Base-by-base conservation (phyloP, 768 basidiomycete species). In the Psilocybe sp. region DNA sequence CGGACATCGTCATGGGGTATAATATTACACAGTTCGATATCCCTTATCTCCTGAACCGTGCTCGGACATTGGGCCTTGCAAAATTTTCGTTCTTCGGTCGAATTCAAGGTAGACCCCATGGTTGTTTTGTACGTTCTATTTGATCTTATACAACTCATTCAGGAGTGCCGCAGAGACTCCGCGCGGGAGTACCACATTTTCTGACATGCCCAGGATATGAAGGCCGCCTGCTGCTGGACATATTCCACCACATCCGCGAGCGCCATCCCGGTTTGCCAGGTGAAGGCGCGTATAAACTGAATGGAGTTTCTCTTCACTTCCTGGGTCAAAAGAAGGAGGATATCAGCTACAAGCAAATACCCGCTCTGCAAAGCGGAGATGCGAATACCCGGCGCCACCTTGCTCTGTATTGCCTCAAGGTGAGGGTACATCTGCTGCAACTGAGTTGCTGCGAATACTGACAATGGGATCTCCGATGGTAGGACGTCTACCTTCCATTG, bases 401-500 rank as follows among this genome's bases (percentile, higher is more conserved):
- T 44, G 95, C 96, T 6, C 86, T 98, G 6, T 98, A 98, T 69
- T 98, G 95, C 71, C 67, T 97, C 57, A 98, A 98, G 81, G 94
- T 89, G 12, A 11, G 51, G 35, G 1, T 28, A 19, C 19, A 10
- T 37, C 32, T 34, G n/a, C 20, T 23, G 8, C 10, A 10, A 14
- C 33, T 8, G 35, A 66, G 50, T 46, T 33, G 15, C 32, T 12
- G n/a, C n/a, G n/a, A n/a, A n/a, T n/a, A 10, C 14, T 40, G 20
- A 10, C 32, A 13, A 44, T 49, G 34, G 19, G 33, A 14, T 40
- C 11, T 8, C 34, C 20, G 18, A 20, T 12, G 49, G 3, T 56
- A 96, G 92, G 95, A 98, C 71, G 92, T 92, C 5, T 98, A 98
- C 64, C 82, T 98, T 31, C 93, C 95, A 0, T 92, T 97, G 65